Evolutionary conservation across 352 stramenopile genomes (phyloP).

Genomic region (Globisporangium carolinianum): DNA sequence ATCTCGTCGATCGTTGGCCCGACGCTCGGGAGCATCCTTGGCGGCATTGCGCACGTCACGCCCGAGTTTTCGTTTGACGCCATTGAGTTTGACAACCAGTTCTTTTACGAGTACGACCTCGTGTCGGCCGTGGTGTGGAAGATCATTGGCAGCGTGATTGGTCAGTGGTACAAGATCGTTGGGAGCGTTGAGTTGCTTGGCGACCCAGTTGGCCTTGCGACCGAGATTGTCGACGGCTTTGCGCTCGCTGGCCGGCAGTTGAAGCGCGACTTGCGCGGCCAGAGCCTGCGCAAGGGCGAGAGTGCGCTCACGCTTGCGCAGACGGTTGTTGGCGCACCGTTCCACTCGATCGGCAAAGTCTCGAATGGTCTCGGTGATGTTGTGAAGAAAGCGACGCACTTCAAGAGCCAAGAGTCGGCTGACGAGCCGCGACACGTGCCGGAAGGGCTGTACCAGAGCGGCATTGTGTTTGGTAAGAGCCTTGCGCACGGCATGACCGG

Average conservation of each 20-base stretch:
- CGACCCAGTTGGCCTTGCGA: constrained; percentile 76
- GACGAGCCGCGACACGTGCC: constrained; percentile 68
- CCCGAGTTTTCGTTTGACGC: constrained; percentile 73
- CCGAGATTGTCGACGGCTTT: constrained; percentile 84
- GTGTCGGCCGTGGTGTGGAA: constrained; percentile 65
- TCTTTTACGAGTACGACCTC: constrained; percentile 84
- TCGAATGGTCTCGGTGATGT: constrained; percentile 82
- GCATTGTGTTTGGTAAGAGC: constrained; percentile 72
- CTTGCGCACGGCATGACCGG: constrained; percentile 67
- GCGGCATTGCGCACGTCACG: constrained; percentile 80
- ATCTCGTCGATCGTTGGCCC: constrained; percentile 74
- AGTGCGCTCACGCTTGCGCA: constrained; percentile 75
- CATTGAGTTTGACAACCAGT: constrained; percentile 70
- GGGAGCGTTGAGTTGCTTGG: constrained; percentile 80
- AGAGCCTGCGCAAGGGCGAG: constrained; percentile 76
- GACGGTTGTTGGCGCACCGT: constrained; percentile 71
- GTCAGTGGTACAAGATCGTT: constrained; percentile 88
- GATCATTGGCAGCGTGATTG: constrained; percentile 66
- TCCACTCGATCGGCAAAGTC: constrained; percentile 73
- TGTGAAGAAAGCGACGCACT: constrained; percentile 77
- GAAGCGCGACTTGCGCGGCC: constrained; percentile 72
- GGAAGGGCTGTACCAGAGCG: constrained; percentile 67
- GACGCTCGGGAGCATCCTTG: constrained; percentile 83
- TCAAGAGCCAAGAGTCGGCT: constrained; percentile 71
- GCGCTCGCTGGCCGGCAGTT: constrained; percentile 68